These are phyloP conservation scores for Starmerella scarabaei DNA, from an alignment of 805 yeast species.

Conservation along the genomic window DNA sequence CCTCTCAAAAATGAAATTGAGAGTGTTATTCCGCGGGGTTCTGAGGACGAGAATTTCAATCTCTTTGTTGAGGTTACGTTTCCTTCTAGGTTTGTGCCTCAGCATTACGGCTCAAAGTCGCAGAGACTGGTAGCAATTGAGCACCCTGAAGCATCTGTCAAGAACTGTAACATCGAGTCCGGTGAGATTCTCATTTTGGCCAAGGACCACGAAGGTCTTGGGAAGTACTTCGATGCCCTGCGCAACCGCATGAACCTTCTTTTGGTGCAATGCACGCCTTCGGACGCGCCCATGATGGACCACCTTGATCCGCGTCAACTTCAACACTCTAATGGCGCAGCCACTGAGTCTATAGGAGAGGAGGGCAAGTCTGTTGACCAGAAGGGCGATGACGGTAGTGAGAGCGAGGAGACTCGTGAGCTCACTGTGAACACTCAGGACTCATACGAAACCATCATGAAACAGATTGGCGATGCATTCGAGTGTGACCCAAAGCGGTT, in stretches of 20 bases:
- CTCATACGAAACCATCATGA: slow-evolving; percentile 46
- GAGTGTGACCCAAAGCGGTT: slow-evolving; percentile 50
- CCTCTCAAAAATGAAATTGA: neutral
- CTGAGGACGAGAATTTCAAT: neutral
- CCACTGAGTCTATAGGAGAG: too few species aligned
- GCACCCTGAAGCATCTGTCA: neutral
- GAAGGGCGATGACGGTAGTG: too few species aligned
- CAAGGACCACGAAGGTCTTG: slow-evolving; percentile 5
- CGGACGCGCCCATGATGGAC: neutral
- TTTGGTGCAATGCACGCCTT: neutral
- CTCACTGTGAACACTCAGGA: slow-evolving; percentile 58
- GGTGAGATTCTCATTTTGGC: slow-evolving; percentile 2
- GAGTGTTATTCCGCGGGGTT: neutral
- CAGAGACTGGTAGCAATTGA: neutral
- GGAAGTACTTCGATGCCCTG: slow-evolving; percentile 26
- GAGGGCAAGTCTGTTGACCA: too few species aligned
- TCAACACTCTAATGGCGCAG: too few species aligned
- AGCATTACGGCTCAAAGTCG: neutral
- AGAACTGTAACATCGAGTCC: slow-evolving; percentile 15
- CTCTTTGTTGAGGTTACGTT: neutral
- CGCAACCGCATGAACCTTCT: slow-evolving; percentile 23
- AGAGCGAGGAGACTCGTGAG: too few species aligned
- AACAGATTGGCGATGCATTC: slow-evolving; percentile 43
- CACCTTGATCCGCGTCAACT: neutral
- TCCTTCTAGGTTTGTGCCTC: neutral